These are phyloP conservation scores for Annulohypoxylon moriforme DNA, from an alignment of 495 filamentous ascomycete genomes.

Conservation along the genomic window DNA sequence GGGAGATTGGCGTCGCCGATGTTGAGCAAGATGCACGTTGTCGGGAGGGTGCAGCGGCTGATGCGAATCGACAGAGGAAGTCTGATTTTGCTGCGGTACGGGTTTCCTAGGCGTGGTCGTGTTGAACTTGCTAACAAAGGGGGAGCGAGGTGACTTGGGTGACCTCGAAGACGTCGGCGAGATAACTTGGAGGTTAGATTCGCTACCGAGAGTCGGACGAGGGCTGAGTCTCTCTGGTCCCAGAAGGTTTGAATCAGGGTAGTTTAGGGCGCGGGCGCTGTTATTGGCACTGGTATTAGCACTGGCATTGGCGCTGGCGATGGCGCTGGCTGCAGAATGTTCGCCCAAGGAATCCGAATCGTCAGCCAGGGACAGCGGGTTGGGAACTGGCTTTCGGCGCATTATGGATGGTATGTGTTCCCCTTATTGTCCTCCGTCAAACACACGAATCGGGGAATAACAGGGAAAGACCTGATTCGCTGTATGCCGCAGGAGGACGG, in stretches of 20 bases:
- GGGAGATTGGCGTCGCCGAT: slow-evolving; percentile 44
- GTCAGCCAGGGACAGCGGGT: slow-evolving; percentile 61
- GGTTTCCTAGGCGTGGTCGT: slow-evolving; percentile 35
- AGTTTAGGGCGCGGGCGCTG: slow-evolving; percentile 33
- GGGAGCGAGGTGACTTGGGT: slow-evolving; percentile 64
- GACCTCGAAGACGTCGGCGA: slow-evolving; percentile 56
- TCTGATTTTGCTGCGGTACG: slow-evolving; percentile 41
- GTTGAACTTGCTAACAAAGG: slow-evolving; percentile 59
- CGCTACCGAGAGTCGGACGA: slow-evolving; percentile 40
- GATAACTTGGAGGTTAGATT: slow-evolving; percentile 50
- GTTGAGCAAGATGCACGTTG: slow-evolving; percentile 47
- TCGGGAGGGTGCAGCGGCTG: slow-evolving; percentile 54
- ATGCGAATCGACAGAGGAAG: slow-evolving; percentile 45
- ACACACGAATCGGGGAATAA: slow-evolving; percentile 47
- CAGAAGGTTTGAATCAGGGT: slow-evolving; percentile 35
- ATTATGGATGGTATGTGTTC: slow-evolving; percentile 52
- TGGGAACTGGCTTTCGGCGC: slow-evolving; percentile 65
- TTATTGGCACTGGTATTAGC: slow-evolving; percentile 45
- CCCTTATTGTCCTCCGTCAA: slow-evolving; percentile 41
- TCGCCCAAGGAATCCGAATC: slow-evolving; percentile 51
- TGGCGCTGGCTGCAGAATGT: slow-evolving; percentile 46
- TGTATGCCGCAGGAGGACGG: slow-evolving; percentile 49
- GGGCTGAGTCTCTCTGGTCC: slow-evolving; percentile 43
- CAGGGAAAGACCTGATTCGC: slow-evolving; percentile 50
- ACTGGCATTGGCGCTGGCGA: slow-evolving; percentile 32